Evolutionary conservation across 2,329 filamentous ascomycete genomes (phyloP).

Genomic region (Podosphaera aphanis): DNA sequence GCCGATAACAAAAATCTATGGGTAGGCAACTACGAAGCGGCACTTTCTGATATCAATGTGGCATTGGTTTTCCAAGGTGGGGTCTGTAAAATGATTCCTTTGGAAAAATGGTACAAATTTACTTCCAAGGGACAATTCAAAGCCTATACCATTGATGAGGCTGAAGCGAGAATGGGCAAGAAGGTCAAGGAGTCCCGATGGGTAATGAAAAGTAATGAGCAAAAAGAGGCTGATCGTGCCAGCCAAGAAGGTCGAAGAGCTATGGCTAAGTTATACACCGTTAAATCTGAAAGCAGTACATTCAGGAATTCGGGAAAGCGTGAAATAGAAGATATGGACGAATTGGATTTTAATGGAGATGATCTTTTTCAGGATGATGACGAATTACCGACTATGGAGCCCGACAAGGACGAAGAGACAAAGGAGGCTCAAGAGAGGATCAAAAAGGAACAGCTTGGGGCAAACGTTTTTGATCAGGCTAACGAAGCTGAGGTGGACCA

Average conservation of each 20-base stretch:
- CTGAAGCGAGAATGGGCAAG: slow-evolving; percentile 61
- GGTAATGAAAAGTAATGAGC: slow-evolving; percentile 46
- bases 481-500: slow-evolving; percentile 51
- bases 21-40: slow-evolving; percentile 76
- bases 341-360: slow-evolving; percentile 42
- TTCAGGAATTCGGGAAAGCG: slow-evolving; percentile 35
- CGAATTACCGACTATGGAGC: slow-evolving; percentile 51
- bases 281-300: slow-evolving; percentile 46
- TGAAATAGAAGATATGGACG: slow-evolving; percentile 47
- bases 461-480: slow-evolving; percentile 55
- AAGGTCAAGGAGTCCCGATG: slow-evolving; percentile 57
- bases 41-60: slow-evolving; percentile 66
- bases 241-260: slow-evolving; percentile 29
- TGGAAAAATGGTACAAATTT: slow-evolving; percentile 93
- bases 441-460: slow-evolving; percentile 61
- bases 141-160: slow-evolving; percentile 58
- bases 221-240: slow-evolving; percentile 31
- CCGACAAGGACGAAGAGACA: slow-evolving; percentile 58
- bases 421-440: slow-evolving; percentile 51
- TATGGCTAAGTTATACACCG: slow-evolving; percentile 24
- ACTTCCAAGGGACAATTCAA: slow-evolving; percentile 58
- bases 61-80: slow-evolving; percentile 48
- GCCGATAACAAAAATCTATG: slow-evolving; percentile 88
- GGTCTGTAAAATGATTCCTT: slow-evolving; percentile 62
- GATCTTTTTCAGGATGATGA: slow-evolving; percentile 74